Conservation (phyloP, 345 rosid genomes). For the Pistacia vera region DNA sequence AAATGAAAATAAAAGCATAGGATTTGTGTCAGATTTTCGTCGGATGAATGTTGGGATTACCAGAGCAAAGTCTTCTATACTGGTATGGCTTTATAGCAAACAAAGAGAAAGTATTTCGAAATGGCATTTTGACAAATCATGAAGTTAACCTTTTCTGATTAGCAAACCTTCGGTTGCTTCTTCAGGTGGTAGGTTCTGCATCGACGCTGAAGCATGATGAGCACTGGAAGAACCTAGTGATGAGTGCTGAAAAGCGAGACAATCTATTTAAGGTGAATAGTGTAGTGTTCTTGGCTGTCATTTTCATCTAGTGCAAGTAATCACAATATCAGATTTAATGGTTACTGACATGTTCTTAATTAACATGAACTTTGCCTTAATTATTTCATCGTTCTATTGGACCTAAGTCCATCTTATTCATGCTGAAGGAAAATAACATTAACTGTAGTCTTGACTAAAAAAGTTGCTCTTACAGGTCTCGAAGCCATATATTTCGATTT, state of each 20-base stretch:
- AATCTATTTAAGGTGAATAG: conserved; percentile 61
- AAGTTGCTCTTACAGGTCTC: conserved; percentile 55
- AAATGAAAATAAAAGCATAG: conserved; percentile 62
- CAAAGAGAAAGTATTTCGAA: neutral
- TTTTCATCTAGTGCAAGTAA: neutral
- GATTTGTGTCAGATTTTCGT: conserved; percentile 81
- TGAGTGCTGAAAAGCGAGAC: conserved; percentile 70
- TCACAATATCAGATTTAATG: neutral
- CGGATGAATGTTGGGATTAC: conserved; percentile 98
- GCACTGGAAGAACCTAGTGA: conserved; percentile 78
- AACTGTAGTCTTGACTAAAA: neutral
- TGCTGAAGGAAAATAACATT: neutral
- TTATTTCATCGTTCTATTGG: neutral
- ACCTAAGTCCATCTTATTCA: neutral
- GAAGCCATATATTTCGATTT: conserved; percentile 68
- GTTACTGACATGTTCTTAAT: too few relatives aligned
- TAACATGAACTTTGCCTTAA: too few relatives aligned
- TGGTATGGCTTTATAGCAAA: conserved; percentile 48
- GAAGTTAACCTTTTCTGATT: neutral
- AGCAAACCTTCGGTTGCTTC: conserved; percentile 13
- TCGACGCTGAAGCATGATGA: conserved; percentile 66
- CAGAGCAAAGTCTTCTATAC: conserved; percentile 86
- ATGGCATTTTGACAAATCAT: neutral
- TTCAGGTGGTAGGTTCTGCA: conserved; percentile 92
- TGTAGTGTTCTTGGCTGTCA: neutral